Evolutionary conservation across 2,329 filamentous ascomycete species (phyloP).

Genomic region (Sphaerulina populicola): DNA sequence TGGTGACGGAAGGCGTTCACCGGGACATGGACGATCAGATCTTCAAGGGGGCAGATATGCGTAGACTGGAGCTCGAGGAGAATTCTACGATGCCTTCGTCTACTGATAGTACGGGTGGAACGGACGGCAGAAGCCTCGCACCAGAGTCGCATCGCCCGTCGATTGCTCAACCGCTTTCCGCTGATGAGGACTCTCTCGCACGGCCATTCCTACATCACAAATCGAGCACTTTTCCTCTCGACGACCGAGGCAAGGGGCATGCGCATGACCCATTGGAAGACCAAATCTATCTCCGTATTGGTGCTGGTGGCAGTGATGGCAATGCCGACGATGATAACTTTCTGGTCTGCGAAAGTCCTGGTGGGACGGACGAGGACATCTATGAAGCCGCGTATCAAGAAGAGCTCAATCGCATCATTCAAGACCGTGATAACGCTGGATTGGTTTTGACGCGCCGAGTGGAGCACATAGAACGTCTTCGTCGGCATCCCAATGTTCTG

Average conservation of each 20-base stretch:
- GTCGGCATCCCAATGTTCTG: constrained; percentile 20
- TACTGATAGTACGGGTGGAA: not conserved
- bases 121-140: not conserved
- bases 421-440: constrained; percentile 41
- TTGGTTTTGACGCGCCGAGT: constrained; percentile 50
- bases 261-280: constrained; percentile 58
- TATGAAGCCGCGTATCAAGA: constrained; percentile 82
- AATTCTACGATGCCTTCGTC: constrained; percentile 4
- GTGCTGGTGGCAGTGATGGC: constrained; percentile 47
- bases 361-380: constrained; percentile 41
- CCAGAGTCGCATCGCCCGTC: constrained; percentile 5
- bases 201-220: constrained; percentile 6
- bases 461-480: constrained; percentile 33
- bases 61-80: not conserved
- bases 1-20: constrained; percentile 49
- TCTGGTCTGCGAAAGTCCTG: constrained; percentile 19
- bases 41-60: constrained; percentile 8
- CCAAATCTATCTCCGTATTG: constrained; percentile 67
- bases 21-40: constrained; percentile 33
- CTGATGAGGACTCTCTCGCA: constrained; percentile 8
- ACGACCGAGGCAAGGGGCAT: constrained; percentile 47
- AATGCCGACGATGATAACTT: constrained; percentile 33
- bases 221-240: constrained; percentile 29
- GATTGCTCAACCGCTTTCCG: constrained; percentile 6
- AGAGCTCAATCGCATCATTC: constrained; percentile 65